These are phyloP conservation scores for Daldinia caldariorum DNA, from an alignment of 495 filamentous ascomycete species.

Conservation along the genomic window DNA sequence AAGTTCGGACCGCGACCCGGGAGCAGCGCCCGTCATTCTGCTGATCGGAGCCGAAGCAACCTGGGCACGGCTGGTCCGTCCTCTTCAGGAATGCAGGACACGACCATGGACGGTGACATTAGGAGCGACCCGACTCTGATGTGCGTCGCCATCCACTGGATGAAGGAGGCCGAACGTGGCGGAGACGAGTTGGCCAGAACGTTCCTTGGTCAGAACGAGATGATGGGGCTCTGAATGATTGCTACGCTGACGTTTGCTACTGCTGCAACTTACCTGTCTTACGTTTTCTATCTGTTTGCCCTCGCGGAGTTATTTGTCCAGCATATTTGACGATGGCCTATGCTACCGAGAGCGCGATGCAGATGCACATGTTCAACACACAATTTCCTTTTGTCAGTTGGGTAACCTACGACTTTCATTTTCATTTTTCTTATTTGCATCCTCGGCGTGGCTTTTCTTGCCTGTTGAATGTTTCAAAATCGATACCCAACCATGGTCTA, in stretches of 20 bases:
- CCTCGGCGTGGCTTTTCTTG: conserved; percentile 20
- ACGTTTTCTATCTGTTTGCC: conserved; percentile 41
- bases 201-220: conserved; percentile 75
- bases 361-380: conserved; percentile 38
- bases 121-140: conserved; percentile 87
- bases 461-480: conserved; percentile 37
- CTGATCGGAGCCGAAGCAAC: conserved; percentile 37
- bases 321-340: conserved; percentile 14
- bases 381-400: conserved; percentile 32
- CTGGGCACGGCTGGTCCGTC: conserved; percentile 42
- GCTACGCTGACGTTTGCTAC: conserved; percentile 39
- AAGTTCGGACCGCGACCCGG: conserved; percentile 62
- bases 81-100: conserved; percentile 45
- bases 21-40: conserved; percentile 46
- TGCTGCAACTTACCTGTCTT: conserved; percentile 27
- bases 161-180: conserved; percentile 87
- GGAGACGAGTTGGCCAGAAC: conserved; percentile 89
- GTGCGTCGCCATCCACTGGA: conserved; percentile 98
- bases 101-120: conserved; percentile 60
- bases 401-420: conserved; percentile 32
- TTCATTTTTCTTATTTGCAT: conserved; percentile 15
- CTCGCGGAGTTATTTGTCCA: conserved; percentile 22
- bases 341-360: conserved; percentile 32
- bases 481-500: conserved; percentile 34
- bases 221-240: conserved; percentile 44